phyloP scores from a whole-genome alignment of 805 yeast genomes.

The Saccharomycopsis sp. region DNA sequence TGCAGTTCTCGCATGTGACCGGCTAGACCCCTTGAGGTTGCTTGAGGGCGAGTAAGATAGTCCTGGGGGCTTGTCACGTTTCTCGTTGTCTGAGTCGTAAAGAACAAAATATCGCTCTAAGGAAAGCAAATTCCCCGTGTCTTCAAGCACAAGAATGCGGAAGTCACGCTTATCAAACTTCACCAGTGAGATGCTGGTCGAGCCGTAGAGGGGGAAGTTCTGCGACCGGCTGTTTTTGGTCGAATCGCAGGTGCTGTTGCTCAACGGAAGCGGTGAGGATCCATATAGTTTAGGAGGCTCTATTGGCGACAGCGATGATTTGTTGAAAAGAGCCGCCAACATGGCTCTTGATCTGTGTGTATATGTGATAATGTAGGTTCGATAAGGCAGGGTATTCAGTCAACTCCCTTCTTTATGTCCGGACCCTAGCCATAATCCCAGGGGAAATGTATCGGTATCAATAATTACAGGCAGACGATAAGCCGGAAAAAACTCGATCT shows the following conservation, averaged over 20 bases:
- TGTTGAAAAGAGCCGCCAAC: constrained; percentile 19
- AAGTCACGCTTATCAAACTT: constrained; percentile 13
- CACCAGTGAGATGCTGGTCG: constrained; percentile 5
- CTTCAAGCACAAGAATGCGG: constrained; percentile 19
- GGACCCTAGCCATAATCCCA: background rate
- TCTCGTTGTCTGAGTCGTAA: constrained; percentile 18
- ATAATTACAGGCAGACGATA: no score
- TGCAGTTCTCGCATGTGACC: background rate
- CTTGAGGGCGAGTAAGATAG: background rate
- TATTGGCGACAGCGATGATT: constrained; percentile 9
- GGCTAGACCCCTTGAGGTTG: background rate
- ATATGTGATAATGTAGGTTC: no score
- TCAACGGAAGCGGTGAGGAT: constrained; percentile 12
- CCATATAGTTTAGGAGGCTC: constrained; percentile 16
- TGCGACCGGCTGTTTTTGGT: constrained; percentile 1
- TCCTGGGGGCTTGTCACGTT: background rate
- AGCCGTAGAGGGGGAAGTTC: constrained; percentile 16
- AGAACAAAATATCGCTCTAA: constrained; percentile 17
- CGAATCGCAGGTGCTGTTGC: constrained; percentile 6
- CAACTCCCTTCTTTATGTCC: background rate
- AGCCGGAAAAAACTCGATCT: background rate
- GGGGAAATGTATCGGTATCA: background rate
- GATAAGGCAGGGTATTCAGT: no score
- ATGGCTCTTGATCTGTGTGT: background rate
- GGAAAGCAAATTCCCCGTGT: constrained; percentile 14